These are phyloP conservation scores for Ophiostoma sp. DNA, from an alignment of 2,329 filamentous ascomycete genomes.

Conservation along the genomic window DNA sequence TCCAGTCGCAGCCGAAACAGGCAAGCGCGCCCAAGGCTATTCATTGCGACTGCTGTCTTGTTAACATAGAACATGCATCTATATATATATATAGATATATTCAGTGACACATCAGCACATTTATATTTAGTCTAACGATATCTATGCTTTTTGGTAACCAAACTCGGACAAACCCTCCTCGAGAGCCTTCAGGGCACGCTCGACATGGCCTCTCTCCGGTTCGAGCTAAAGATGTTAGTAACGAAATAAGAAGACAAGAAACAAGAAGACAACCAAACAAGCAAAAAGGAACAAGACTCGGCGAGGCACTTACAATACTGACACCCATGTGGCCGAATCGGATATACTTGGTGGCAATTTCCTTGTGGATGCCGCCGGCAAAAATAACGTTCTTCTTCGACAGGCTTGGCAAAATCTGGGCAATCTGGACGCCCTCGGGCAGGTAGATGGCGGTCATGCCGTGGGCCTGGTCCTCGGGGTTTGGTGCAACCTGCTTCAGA, in stretches of 20 bases:
- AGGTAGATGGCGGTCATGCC: slow-evolving; percentile 98
- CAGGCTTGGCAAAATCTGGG: slow-evolving; percentile 79
- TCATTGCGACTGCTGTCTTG: neutral
- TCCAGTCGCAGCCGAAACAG: neutral
- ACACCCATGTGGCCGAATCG: slow-evolving; percentile 98
- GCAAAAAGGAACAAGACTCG: neutral
- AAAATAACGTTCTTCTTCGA: slow-evolving; percentile 87
- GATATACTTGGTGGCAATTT: slow-evolving; percentile 89
- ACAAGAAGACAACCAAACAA: neutral
- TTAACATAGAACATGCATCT: neutral
- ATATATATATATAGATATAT: too few species aligned
- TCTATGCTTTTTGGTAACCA: slow-evolving; percentile 53
- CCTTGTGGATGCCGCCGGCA: slow-evolving; percentile 91
- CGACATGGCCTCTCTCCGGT: slow-evolving; percentile 71
- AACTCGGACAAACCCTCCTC: slow-evolving; percentile 69
- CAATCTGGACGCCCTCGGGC: slow-evolving; percentile 72
- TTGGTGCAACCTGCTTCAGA: slow-evolving; percentile 76
- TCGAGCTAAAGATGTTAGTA: slow-evolving; percentile 52
- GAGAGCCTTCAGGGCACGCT: slow-evolving; percentile 74
- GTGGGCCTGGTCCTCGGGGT: slow-evolving; percentile 87
- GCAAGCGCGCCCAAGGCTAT: slow-evolving; percentile 6
- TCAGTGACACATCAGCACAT: neutral
- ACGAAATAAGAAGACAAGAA: neutral
- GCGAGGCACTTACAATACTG: slow-evolving; percentile 58
- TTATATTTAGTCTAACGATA: neutral